Conservation (phyloP, 345 rosid species). For the Salix dunnii region DNA sequence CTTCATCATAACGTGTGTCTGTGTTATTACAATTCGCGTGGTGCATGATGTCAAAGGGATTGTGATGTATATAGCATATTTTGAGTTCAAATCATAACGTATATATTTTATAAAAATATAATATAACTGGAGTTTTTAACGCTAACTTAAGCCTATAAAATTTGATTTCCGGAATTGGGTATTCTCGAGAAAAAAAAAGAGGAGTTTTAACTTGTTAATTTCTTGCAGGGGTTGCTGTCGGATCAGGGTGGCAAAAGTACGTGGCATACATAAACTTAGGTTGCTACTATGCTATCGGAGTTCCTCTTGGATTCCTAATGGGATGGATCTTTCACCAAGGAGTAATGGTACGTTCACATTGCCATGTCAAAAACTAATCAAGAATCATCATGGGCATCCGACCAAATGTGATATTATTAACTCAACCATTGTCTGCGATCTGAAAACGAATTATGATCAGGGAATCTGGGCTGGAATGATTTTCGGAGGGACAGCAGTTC, state of each 20-base stretch:
- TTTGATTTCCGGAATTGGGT: no score
- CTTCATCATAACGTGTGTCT: no score
- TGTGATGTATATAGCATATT: fast-evolving
- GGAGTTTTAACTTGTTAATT: background rate
- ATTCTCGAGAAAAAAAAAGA: no score
- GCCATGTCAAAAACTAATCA: no score
- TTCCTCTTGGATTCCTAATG: constrained; percentile 77
- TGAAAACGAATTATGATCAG: constrained; percentile 22
- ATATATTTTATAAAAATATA: no score
- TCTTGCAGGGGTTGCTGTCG: constrained; percentile 77
- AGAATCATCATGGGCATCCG: background rate
- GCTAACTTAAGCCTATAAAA: no score
- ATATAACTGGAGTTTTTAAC: no score
- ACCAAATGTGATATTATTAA: no score
- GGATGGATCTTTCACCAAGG: constrained; percentile 79
- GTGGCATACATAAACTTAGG: constrained; percentile 91
- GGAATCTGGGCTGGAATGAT: constrained; percentile 97
- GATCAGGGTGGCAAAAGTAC: constrained; percentile 92
- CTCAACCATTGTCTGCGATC: background rate
- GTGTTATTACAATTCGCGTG: no score
- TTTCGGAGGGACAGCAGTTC: constrained; percentile 76
- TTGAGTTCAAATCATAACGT: no score
- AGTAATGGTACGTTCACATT: constrained; percentile 54
- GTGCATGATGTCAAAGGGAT: no score
- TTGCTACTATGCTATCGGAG: constrained; percentile 70